A percentile compares a stretch with the other conserved stretches of the same genome.
phyloP scores from a whole-genome alignment of 2,329 filamentous ascomycete genomes.

The Pseudogymnoascus sp. region DNA sequence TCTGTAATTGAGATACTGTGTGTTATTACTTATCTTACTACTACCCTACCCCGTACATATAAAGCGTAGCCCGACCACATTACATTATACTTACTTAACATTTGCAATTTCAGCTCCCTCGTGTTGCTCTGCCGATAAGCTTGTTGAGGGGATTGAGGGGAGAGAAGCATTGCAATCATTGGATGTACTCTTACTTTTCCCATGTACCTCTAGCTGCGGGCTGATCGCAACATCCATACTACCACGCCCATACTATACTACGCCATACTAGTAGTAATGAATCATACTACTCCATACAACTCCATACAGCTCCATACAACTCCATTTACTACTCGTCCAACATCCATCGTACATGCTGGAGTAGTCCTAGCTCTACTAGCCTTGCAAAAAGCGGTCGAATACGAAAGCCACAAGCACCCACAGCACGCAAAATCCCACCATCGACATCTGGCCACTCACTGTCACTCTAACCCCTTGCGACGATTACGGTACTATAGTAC shows the following conservation, averaged over 20 bases:
- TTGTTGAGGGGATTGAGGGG: background rate
- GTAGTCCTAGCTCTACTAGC: background rate
- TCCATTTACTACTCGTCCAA: background rate
- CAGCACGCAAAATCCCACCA: background rate
- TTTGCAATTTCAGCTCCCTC: slow-evolving; percentile 1
- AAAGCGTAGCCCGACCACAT: too few species aligned
- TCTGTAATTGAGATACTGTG: background rate
- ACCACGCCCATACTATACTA: background rate
- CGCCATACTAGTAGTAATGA: background rate
- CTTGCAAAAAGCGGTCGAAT: slow-evolving; percentile 1
- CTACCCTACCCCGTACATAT: too few species aligned
- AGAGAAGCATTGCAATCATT: background rate
- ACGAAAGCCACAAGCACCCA: background rate
- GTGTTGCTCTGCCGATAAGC: slow-evolving; percentile 6
- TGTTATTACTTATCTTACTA: too few species aligned
- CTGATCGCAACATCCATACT: slow-evolving; percentile 2
- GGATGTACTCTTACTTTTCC: background rate
- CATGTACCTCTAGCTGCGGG: background rate
- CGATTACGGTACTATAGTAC: background rate
- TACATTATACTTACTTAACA: background rate
- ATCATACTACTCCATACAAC: too few species aligned
- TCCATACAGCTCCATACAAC: background rate
- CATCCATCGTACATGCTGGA: background rate
- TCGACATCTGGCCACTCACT: slow-evolving; percentile 1
- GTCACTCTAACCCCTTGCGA: slow-evolving; percentile 7